phyloP scores from a whole-genome alignment of 2,329 filamentous ascomycete species.

The Xylariaceae sp. region DNA sequence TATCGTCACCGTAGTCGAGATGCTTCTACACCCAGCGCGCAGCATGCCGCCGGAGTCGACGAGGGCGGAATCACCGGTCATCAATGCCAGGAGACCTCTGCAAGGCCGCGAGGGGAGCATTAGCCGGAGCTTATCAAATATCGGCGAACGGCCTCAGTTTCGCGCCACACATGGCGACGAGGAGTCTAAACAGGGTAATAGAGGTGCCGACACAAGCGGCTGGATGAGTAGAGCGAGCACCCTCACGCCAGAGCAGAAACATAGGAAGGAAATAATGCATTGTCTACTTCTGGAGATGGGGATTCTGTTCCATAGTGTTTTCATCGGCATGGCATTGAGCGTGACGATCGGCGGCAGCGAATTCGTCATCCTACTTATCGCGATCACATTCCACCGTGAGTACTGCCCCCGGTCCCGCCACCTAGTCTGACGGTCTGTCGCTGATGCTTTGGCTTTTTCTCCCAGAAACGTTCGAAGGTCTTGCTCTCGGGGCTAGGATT shows the following conservation, averaged over 20 bases:
- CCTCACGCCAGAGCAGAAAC: slow-evolving; percentile 53
- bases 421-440: too few species aligned
- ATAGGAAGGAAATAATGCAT: slow-evolving; percentile 73
- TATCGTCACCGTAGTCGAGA: slow-evolving; percentile 82
- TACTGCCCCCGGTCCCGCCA: too few species aligned
- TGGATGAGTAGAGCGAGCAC: too few species aligned
- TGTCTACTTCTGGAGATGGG: slow-evolving; percentile 80
- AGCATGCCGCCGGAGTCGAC: slow-evolving; percentile 62
- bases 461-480: slow-evolving; percentile 88
- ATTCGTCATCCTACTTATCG: slow-evolving; percentile 78
- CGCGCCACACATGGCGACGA: slow-evolving; percentile 65
- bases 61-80: slow-evolving; percentile 38
- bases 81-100: slow-evolving; percentile 22
- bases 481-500: slow-evolving; percentile 75
- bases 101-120: too few species aligned
- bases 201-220: slow-evolving; percentile 32
- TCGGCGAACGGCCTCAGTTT: slow-evolving; percentile 31
- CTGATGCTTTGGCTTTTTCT: too few species aligned
- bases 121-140: too few species aligned
- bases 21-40: slow-evolving; percentile 72
- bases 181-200: slow-evolving; percentile 37
- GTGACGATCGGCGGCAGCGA: slow-evolving; percentile 79
- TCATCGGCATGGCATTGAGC: slow-evolving; percentile 85
- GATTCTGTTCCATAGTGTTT: slow-evolving; percentile 82
- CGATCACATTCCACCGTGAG: slow-evolving; percentile 83